Evolutionary conservation across 2,329 filamentous ascomycete genomes (phyloP).

Genomic region (Cytospora paraplurivora): DNA sequence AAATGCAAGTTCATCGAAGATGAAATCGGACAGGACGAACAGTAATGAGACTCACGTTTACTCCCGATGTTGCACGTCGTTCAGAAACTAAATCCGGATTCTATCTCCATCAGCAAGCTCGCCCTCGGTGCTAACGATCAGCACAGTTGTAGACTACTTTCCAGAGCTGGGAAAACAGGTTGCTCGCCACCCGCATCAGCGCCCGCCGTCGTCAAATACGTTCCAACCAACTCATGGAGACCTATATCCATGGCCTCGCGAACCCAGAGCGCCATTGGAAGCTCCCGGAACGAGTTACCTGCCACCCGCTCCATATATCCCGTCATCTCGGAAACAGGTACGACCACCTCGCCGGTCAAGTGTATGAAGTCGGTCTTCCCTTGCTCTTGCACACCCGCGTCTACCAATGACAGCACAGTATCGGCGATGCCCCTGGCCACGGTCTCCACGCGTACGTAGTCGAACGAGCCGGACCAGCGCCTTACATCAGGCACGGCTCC

Average conservation of each 20-base stretch:
- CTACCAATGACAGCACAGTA: neutral
- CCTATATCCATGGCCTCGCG: neutral
- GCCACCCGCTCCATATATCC: neutral
- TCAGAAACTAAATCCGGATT: no score
- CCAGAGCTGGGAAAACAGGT: no score
- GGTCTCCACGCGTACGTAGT: neutral
- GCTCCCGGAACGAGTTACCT: neutral
- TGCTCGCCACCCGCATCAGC: no score
- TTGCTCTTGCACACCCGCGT: neutral
- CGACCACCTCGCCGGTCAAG: neutral
- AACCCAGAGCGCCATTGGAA: neutral
- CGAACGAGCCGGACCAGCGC: neutral
- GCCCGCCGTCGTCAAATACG: neutral
- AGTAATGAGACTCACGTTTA: no score
- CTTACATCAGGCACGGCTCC: neutral
- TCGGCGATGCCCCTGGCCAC: constrained; percentile 7
- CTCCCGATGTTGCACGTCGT: no score
- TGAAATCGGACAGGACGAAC: no score
- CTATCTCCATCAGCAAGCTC: no score
- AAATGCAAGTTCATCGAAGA: no score
- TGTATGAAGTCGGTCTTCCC: neutral
- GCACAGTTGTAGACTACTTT: no score
- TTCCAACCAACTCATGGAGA: neutral
- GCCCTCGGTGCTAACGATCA: no score
- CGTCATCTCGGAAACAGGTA: neutral